These are phyloP conservation scores for Amanita subjunquillea DNA, from an alignment of 768 basidiomycete genomes.

Conservation along the genomic window DNA sequence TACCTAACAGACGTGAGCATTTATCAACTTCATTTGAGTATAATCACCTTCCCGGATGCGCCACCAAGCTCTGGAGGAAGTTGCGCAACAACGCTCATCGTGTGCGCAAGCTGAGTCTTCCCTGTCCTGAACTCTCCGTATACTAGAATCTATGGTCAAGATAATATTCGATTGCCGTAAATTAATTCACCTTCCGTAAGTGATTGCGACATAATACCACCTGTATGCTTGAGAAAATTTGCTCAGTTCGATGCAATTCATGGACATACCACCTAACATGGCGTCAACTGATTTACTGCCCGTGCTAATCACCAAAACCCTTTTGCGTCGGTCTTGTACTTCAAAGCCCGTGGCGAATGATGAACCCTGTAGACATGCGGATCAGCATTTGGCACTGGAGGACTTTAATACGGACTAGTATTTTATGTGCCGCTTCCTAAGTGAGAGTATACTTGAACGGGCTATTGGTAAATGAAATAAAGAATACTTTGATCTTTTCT, in stretches of 20 bases:
- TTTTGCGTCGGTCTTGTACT: conserved; percentile 76
- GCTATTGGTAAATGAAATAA: background rate
- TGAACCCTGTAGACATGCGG: conserved; percentile 50
- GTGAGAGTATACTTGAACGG: background rate
- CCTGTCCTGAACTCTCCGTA: conserved; percentile 96
- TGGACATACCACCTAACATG: conserved; percentile 67
- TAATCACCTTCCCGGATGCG: conserved; percentile 70
- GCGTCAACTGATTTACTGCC: conserved; percentile 88
- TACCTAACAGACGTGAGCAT: conserved; percentile 35
- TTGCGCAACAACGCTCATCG: conserved; percentile 86
- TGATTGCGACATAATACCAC: conserved; percentile 86
- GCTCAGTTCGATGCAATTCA: background rate
- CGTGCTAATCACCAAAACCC: conserved; percentile 78
- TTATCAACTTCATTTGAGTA: conserved; percentile 1
- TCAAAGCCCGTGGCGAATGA: conserved; percentile 90
- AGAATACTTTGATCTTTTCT: conserved; percentile 81
- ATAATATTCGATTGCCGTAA: background rate
- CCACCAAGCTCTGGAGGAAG: conserved; percentile 86
- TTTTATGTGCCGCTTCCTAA: conserved; percentile 86
- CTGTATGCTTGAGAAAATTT: conserved; percentile 24
- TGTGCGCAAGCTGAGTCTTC: conserved; percentile 93
- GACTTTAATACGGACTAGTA: conserved; percentile 37
- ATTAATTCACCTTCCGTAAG: conserved; percentile 69
- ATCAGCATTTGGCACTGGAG: background rate
- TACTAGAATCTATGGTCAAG: conserved; percentile 32